phyloP scores from a whole-genome alignment of 1,284 basidiomycete species.

The Crepidotus sp. region DNA sequence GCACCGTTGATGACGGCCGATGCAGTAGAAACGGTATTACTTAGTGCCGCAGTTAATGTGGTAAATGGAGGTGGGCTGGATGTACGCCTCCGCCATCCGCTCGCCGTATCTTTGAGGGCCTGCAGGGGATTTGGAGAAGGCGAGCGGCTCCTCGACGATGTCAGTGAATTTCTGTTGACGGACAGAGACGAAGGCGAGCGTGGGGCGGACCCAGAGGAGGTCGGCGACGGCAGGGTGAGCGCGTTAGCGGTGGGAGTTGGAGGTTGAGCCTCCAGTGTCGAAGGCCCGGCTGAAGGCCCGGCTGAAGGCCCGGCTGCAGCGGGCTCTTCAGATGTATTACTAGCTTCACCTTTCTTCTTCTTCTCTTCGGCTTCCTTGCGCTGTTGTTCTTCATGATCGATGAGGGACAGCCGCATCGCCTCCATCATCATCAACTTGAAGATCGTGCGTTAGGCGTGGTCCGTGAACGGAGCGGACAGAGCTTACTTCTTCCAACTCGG shows the following conservation, averaged over 20 bases:
- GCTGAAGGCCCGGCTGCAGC: conserved; percentile 17
- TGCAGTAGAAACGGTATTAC: conserved; percentile 37
- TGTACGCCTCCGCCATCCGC: conserved; percentile 24
- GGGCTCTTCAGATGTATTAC: conserved; percentile 20
- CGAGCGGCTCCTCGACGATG: conserved; percentile 22
- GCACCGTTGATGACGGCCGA: conserved; percentile 27
- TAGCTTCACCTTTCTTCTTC: conserved; percentile 36
- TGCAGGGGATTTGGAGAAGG: conserved; percentile 22
- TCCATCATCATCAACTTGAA: conserved; percentile 97
- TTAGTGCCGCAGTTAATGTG: conserved; percentile 35
- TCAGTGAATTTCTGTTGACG: conserved; percentile 9
- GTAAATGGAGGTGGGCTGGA: conserved; percentile 34
- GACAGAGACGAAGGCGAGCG: conserved; percentile 12
- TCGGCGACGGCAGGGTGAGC: conserved; percentile 20
- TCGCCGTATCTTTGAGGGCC: conserved; percentile 17
- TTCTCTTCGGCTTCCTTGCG: conserved; percentile 52
- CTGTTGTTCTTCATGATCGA: conserved; percentile 85
- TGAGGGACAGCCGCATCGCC: conserved; percentile 90
- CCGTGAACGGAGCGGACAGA: conserved; percentile 11
- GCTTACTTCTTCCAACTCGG: conserved; percentile 83
- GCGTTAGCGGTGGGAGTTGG: conserved; percentile 9
- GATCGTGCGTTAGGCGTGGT: conserved; percentile 2
- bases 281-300: conserved; percentile 17
- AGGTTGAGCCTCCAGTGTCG: conserved; percentile 18
- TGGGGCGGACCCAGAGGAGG: conserved; percentile 19